These are phyloP conservation scores for Eimeria maxima DNA, from an alignment of 169 alveolate species.

Conservation along the genomic window DNA sequence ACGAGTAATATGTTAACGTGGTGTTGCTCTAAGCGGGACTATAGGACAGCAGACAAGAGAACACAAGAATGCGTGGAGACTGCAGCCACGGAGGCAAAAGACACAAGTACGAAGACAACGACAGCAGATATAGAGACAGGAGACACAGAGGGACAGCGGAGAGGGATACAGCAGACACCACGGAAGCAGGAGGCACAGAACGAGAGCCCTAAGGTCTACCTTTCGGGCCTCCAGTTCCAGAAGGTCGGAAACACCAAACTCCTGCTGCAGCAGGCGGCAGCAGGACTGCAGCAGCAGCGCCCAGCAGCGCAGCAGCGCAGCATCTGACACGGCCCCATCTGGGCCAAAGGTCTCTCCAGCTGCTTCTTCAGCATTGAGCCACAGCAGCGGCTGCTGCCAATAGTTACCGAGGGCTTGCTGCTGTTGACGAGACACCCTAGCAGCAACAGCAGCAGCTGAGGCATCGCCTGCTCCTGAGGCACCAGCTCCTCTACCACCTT, in stretches of 20 bases:
- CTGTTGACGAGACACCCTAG: slow-evolving; percentile 39
- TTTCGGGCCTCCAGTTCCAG: slow-evolving; percentile 28
- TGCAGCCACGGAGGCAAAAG: neutral
- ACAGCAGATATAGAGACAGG: neutral
- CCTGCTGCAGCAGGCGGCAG: slow-evolving; percentile 71
- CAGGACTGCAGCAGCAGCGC: slow-evolving; percentile 57
- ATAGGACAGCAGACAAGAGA: neutral
- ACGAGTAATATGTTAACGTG: neutral
- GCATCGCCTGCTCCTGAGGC: slow-evolving; percentile 2
- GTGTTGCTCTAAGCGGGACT: neutral
- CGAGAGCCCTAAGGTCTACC: neutral
- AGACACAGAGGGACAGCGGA: neutral
- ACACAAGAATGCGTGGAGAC: neutral
- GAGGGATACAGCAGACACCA: neutral
- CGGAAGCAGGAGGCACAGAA: neutral
- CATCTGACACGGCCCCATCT: slow-evolving; percentile 41
- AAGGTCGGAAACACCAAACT: slow-evolving; percentile 13
- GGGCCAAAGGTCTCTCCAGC: slow-evolving; percentile 30
- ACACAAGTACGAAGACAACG: neutral
- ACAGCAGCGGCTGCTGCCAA: slow-evolving; percentile 75
- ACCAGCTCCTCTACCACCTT: slow-evolving; percentile 8
- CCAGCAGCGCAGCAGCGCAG: slow-evolving; percentile 67
- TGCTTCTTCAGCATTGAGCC: slow-evolving; percentile 66
- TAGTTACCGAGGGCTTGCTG: slow-evolving; percentile 66
- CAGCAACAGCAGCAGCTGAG: slow-evolving; percentile 64